Evolutionary conservation across 441 rosid species (phyloP).

Genomic region (Adansonia rubrostipa): DNA sequence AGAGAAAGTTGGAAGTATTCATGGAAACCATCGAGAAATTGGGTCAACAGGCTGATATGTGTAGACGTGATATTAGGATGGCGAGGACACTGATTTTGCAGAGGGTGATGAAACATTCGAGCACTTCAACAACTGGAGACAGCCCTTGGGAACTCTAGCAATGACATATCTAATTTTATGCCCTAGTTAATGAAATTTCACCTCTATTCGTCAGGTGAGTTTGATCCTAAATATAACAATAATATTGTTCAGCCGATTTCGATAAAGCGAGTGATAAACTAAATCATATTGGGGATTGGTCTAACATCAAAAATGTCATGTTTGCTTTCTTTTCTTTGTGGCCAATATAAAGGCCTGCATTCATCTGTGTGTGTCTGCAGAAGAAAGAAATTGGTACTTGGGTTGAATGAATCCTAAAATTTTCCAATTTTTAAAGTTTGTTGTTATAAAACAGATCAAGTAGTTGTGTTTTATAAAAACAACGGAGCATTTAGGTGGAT

Average conservation of each 20-base stretch:
- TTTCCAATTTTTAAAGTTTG: not conserved
- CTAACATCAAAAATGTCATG: not conserved
- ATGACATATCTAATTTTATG: conserved; percentile 9
- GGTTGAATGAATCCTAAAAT: conserved; percentile 2
- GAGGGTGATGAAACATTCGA: conserved; percentile 46
- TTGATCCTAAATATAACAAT: conserved; percentile 10
- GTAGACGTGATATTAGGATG: conserved; percentile 55
- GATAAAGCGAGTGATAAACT: no score
- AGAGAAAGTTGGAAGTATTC: conserved; percentile 52
- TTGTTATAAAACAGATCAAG: not conserved
- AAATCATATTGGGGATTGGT: no score
- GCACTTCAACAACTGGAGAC: conserved; percentile 36
- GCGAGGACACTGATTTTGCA: conserved; percentile 60
- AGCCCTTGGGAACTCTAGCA: conserved; percentile 31
- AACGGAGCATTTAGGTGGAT: not conserved
- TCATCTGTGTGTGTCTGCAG: not conserved
- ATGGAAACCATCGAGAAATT: conserved; percentile 53
- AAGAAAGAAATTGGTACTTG: not conserved
- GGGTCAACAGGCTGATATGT: conserved; percentile 49
- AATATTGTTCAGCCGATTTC: not conserved
- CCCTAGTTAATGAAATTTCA: not conserved
- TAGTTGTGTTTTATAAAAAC: not conserved
- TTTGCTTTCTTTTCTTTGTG: not conserved
- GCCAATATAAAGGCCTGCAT: not conserved
- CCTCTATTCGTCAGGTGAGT: not conserved